Conservation (phyloP, 2,329 filamentous ascomycete species). For the Arthroderma sp. region DNA sequence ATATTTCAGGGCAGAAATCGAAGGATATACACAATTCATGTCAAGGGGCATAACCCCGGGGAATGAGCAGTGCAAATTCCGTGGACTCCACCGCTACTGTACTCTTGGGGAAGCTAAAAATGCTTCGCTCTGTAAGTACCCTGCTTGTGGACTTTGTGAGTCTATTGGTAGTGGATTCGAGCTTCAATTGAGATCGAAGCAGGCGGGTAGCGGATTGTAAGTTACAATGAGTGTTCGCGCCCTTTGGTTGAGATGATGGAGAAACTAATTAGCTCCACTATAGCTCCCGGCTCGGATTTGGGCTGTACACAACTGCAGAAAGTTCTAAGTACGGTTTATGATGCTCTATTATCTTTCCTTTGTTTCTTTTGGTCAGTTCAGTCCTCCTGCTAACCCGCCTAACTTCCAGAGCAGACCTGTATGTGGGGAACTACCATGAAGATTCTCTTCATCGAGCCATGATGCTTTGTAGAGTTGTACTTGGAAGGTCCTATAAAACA, state of each 20-base stretch:
- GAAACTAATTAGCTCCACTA: background rate
- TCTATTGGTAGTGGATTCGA: slow-evolving; percentile 3
- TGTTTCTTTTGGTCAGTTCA: background rate
- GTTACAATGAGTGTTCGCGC: background rate
- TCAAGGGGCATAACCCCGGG: background rate
- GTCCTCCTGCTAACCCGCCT: background rate
- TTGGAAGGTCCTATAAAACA: slow-evolving; percentile 1
- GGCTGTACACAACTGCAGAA: slow-evolving; percentile 4
- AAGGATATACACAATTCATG: background rate
- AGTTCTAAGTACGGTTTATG: slow-evolving; percentile 1
- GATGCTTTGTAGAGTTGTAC: slow-evolving; percentile 3
- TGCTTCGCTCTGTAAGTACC: background rate
- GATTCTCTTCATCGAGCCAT: slow-evolving; percentile 1
- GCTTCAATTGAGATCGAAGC: slow-evolving; percentile 2
- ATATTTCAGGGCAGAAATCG: background rate
- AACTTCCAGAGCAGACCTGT: slow-evolving; percentile 2
- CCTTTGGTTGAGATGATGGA: background rate
- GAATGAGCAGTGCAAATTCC: slow-evolving; percentile 2
- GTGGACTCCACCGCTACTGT: slow-evolving; percentile 2
- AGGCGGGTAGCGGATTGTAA: background rate
- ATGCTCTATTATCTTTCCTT: background rate
- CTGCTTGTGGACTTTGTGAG: slow-evolving; percentile 4
- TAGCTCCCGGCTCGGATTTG: slow-evolving; percentile 1
- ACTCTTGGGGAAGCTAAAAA: slow-evolving; percentile 3
- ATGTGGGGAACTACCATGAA: background rate